These are phyloP conservation scores for Exobasidium rhododendri DNA, from an alignment of 1,284 basidiomycete species.

Conservation along the genomic window DNA sequence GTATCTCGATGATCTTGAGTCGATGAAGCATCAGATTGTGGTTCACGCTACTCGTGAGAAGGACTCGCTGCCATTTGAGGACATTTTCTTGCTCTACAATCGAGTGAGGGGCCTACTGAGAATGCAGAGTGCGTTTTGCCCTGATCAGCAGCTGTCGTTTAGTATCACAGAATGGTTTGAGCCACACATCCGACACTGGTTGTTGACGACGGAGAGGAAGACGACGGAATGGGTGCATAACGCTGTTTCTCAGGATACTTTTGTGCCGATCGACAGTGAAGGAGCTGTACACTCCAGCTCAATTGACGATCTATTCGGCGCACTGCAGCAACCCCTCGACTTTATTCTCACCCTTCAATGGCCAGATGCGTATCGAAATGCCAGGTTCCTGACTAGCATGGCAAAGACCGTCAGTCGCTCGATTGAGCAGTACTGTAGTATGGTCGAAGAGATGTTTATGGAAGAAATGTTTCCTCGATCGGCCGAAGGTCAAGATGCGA, in stretches of 20 bases:
- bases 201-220: constrained; percentile 82
- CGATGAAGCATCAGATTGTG: constrained; percentile 45
- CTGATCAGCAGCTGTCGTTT: constrained; percentile 58
- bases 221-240: constrained; percentile 81
- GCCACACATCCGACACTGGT: constrained; percentile 83
- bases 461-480: constrained; percentile 83
- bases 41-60: constrained; percentile 38
- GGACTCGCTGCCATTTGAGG: constrained; percentile 55
- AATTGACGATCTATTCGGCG: constrained; percentile 92
- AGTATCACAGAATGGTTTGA: constrained; percentile 67
- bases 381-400: constrained; percentile 75
- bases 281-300: constrained; percentile 85
- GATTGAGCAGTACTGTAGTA: constrained; percentile 84
- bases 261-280: constrained; percentile 64
- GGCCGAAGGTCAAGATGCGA: constrained; percentile 56
- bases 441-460: constrained; percentile 84
- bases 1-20: constrained; percentile 68
- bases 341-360: constrained; percentile 86
- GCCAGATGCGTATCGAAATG: constrained; percentile 84
- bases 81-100: constrained; percentile 80
- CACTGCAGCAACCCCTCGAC: constrained; percentile 81
- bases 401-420: constrained; percentile 83
- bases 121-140: constrained; percentile 77
- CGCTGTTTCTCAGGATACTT: constrained; percentile 42
- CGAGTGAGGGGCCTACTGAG: constrained; percentile 69